These are phyloP conservation scores for Drechmeria coniospora DNA, from an alignment of 2,329 filamentous ascomycete species.

Conservation along the genomic window DNA sequence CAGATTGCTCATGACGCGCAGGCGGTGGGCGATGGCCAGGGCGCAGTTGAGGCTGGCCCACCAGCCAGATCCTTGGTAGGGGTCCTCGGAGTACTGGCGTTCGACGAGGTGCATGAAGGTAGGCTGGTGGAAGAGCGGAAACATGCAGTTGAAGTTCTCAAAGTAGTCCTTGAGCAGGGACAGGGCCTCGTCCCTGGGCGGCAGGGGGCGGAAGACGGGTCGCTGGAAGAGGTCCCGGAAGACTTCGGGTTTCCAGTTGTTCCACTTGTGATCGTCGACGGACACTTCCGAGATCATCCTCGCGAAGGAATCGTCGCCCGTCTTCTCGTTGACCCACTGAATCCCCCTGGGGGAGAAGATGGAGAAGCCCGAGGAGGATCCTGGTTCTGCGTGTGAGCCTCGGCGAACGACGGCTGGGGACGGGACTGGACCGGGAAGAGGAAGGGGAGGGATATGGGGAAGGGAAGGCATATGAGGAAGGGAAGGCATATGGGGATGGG, in stretches of 20 bases:
- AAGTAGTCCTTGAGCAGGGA: slow-evolving; percentile 89
- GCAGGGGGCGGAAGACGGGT: slow-evolving; percentile 68
- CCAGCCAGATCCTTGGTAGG: slow-evolving; percentile 92
- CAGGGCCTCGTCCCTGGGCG: slow-evolving; percentile 72
- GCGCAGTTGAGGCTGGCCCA: slow-evolving; percentile 95
- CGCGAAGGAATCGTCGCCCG: slow-evolving; percentile 88
- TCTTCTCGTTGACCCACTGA: slow-evolving; percentile 96
- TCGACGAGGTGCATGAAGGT: slow-evolving; percentile 98
- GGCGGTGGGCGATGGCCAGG: slow-evolving; percentile 78
- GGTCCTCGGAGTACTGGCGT: slow-evolving; percentile 80
- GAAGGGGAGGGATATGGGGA: no score
- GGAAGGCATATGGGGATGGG: no score
- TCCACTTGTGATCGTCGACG: slow-evolving; percentile 88
- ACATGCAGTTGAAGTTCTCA: slow-evolving; percentile 98
- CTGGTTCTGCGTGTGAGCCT: slow-evolving; percentile 35
- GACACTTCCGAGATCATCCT: slow-evolving; percentile 88
- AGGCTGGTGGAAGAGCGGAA: slow-evolving; percentile 90
- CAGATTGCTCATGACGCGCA: slow-evolving; percentile 90
- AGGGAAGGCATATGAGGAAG: no score
- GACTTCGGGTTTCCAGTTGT: slow-evolving; percentile 95
- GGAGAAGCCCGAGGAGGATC: slow-evolving; percentile 92
- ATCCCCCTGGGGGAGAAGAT: slow-evolving; percentile 98
- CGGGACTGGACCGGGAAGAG: no score
- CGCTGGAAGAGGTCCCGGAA: slow-evolving; percentile 85
- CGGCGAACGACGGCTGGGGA: no score